These are phyloP conservation scores for Xylaria sp. DNA, from an alignment of 2,329 filamentous ascomycete species.

Conservation along the genomic window DNA sequence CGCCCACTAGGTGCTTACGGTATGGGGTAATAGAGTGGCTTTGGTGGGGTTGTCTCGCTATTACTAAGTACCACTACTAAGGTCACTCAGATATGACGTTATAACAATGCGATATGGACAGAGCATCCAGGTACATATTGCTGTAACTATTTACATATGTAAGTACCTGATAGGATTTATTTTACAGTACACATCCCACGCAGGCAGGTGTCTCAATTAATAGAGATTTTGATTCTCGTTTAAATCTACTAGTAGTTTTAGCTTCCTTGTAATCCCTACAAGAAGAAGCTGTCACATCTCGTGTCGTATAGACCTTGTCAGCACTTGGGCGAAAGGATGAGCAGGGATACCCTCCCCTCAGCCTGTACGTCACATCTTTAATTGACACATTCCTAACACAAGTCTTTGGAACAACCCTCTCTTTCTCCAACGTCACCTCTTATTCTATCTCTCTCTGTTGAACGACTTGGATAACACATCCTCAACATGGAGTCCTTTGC, in stretches of 20 bases:
- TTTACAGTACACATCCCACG: neutral
- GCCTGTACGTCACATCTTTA: conserved; percentile 33
- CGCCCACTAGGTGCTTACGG: neutral
- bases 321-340: conserved; percentile 19
- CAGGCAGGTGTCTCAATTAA: neutral
- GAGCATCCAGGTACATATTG: neutral
- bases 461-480: neutral
- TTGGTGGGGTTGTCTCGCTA: neutral
- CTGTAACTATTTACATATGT: neutral
- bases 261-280: conserved; percentile 9
- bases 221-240: neutral
- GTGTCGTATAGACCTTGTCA: conserved; percentile 15
- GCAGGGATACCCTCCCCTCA: conserved; percentile 33
- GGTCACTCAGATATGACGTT: conserved; percentile 26
- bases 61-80: conserved; percentile 1
- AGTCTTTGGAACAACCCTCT: conserved; percentile 4
- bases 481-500: conserved; percentile 63
- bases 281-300: conserved; percentile 9
- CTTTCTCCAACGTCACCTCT: conserved; percentile 14
- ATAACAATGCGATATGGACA: conserved; percentile 11
- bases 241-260: neutral
- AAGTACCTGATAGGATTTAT: neutral
- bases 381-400: neutral
- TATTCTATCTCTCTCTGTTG: neutral
- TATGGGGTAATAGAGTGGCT: neutral